Evolutionary conservation across 768 basidiomycete species (phyloP).

Genomic region (Suillus cothurnatus): DNA sequence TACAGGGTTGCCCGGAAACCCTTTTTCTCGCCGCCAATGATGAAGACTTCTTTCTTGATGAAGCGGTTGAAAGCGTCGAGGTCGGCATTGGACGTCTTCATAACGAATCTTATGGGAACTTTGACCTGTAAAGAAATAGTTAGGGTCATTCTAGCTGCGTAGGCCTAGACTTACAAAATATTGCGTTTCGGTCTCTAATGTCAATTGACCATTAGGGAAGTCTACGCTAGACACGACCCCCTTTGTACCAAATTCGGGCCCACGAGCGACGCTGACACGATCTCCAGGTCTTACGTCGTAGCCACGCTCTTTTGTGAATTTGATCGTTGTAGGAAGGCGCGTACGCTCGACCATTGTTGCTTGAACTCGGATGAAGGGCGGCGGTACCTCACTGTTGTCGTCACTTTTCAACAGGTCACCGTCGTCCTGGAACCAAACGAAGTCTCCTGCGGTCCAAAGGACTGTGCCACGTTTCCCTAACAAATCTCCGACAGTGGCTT

Average conservation of each 20-base stretch:
- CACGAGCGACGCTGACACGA: not conserved
- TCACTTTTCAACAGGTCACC: too few species aligned
- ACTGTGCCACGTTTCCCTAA: not conserved
- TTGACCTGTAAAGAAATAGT: too few species aligned
- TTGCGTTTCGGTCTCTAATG: too few species aligned
- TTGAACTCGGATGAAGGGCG: not conserved
- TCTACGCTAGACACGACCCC: too few species aligned
- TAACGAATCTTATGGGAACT: too few species aligned
- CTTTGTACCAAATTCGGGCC: too few species aligned
- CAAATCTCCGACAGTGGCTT: not conserved
- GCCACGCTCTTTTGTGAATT: not conserved
- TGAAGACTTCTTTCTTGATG: not conserved
- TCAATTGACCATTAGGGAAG: too few species aligned
- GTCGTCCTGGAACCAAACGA: not conserved
- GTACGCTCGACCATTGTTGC: not conserved
- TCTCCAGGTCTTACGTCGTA: not conserved
- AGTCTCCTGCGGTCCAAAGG: not conserved
- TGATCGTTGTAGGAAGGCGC: not conserved
- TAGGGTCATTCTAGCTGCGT: fast-evolving
- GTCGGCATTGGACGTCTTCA: too few species aligned
- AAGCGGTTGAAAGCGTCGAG: fast-evolving
- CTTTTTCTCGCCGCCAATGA: not conserved
- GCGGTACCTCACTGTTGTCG: fast-evolving
- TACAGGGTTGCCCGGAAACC: not conserved
- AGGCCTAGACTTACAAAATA: too few species aligned